phyloP scores from a whole-genome alignment of 176 grass and related monocot species.

The Miscanthus lutarioriparius region DNA sequence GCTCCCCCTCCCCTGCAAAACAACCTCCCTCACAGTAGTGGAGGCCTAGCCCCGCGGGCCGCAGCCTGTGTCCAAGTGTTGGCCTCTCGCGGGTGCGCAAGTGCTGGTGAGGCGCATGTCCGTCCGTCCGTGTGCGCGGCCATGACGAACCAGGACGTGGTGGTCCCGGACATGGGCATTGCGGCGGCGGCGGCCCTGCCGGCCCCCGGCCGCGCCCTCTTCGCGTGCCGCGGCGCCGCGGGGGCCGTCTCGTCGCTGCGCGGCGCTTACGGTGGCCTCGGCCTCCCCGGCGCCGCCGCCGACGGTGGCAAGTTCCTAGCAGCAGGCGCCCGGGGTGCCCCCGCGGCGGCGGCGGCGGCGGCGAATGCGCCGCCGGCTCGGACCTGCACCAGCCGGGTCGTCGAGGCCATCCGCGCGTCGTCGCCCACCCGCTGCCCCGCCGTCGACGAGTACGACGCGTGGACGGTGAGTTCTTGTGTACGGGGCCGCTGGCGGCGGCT shows the following conservation, averaged over 20 bases:
- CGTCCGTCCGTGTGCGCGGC: neutral
- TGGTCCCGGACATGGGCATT: slow-evolving; percentile 71
- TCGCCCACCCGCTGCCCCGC: slow-evolving; percentile 63
- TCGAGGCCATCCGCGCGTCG: slow-evolving; percentile 77
- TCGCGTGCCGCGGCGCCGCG: slow-evolving; percentile 39
- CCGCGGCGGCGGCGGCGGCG: neutral
- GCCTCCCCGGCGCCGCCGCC: neutral
- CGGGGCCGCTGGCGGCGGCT: neutral
- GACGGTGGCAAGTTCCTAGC: slow-evolving; percentile 7
- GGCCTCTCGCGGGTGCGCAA: neutral
- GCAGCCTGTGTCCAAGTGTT: neutral
- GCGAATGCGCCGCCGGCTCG: neutral
- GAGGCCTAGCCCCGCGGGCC: too few species aligned
- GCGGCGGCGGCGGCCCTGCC: slow-evolving; percentile 43
- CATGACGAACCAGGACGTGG: slow-evolving; percentile 86
- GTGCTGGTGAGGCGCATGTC: neutral
- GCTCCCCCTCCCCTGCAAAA: neutral
- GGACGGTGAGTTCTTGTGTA: slow-evolving; percentile 46
- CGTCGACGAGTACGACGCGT: slow-evolving; percentile 44
- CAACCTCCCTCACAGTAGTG: neutral
- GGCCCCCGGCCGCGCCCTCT: slow-evolving; percentile 24
- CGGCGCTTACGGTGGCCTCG: slow-evolving; percentile 2
- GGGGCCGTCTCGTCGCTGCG: slow-evolving; percentile 23
- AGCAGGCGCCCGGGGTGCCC: neutral
- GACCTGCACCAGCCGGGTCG: slow-evolving; percentile 47